Percentiles rank a stretch among this genome's conserved stretches.
Conservation (phyloP, 1,284 basidiomycete genomes). For the Trichosporon inkin region DNA sequence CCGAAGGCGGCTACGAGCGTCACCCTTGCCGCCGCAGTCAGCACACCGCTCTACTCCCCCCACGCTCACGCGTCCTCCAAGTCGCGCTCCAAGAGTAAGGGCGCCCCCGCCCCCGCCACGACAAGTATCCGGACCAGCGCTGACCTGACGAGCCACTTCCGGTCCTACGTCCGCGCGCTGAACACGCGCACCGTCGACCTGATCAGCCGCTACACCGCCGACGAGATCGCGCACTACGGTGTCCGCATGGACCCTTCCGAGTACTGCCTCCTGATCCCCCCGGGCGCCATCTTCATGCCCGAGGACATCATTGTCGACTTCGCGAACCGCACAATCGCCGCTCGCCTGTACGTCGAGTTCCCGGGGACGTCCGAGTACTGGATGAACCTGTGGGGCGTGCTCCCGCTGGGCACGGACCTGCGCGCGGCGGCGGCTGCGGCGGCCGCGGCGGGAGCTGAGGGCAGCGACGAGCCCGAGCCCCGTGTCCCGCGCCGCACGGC, state of each 20-base stretch:
- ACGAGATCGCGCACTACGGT: slow-evolving; percentile 12
- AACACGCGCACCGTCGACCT: slow-evolving; percentile 17
- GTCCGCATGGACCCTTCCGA: not conserved
- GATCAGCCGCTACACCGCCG: slow-evolving; percentile 13
- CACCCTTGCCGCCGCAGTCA: not conserved
- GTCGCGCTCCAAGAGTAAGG: not conserved
- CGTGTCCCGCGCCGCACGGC: too few species aligned
- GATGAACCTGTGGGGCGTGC: too few species aligned
- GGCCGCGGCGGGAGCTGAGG: too few species aligned
- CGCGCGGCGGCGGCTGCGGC: too few species aligned
- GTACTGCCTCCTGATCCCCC: slow-evolving; percentile 8
- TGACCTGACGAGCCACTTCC: slow-evolving; percentile 15
- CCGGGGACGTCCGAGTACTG: not conserved
- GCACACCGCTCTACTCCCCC: too few species aligned
- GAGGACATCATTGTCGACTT: slow-evolving; percentile 17
- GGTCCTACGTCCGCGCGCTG: slow-evolving; percentile 17
- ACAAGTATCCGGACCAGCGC: slow-evolving; percentile 3
- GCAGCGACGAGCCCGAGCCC: too few species aligned
- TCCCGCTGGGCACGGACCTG: too few species aligned
- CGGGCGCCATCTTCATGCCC: slow-evolving; percentile 12
- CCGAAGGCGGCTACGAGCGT: not conserved
- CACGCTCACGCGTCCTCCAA: not conserved
- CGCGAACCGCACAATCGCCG: slow-evolving; percentile 13
- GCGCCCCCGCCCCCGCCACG: not conserved
- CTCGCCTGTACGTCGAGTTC: slow-evolving; percentile 14